These are phyloP conservation scores for Cryoendolithus antarcticus DNA, from an alignment of 2,329 filamentous ascomycete species.

Conservation along the genomic window DNA sequence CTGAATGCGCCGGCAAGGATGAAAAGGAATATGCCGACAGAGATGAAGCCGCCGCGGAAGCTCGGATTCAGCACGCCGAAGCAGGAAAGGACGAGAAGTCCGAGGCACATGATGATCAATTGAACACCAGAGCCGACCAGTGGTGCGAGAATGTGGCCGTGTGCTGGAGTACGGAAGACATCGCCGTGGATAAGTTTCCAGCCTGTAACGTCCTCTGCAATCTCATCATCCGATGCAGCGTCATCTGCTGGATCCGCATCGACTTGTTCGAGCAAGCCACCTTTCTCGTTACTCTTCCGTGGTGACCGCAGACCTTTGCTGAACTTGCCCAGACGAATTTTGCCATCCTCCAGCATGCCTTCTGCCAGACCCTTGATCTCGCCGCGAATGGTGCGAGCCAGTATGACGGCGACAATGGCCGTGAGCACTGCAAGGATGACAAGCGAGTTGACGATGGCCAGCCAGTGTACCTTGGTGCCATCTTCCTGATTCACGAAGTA, in stretches of 20 bases:
- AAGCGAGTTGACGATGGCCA: slow-evolving; percentile 77
- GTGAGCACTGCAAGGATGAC: slow-evolving; percentile 71
- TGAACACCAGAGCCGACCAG: slow-evolving; percentile 78
- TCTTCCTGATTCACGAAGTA: slow-evolving; percentile 85
- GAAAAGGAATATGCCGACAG: slow-evolving; percentile 71
- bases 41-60: slow-evolving; percentile 81
- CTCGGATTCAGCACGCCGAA: slow-evolving; percentile 72
- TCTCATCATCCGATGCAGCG: slow-evolving; percentile 58
- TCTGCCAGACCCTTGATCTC: slow-evolving; percentile 69
- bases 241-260: slow-evolving; percentile 37
- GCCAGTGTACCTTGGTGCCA: slow-evolving; percentile 70
- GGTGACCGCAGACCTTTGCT: slow-evolving; percentile 34
- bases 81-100: slow-evolving; percentile 48
- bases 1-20: slow-evolving; percentile 74
- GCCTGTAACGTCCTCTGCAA: slow-evolving; percentile 66
- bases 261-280: slow-evolving; percentile 21
- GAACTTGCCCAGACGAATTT: slow-evolving; percentile 39
- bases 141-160: slow-evolving; percentile 63
- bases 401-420: slow-evolving; percentile 66
- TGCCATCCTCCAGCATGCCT: slow-evolving; percentile 52
- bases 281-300: slow-evolving; percentile 40
- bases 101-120: slow-evolving; percentile 67
- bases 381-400: slow-evolving; percentile 63
- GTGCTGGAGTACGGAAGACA: slow-evolving; percentile 63
- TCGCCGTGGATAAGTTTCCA: slow-evolving; percentile 87